Conservation (phyloP, 78 protist genomes). For the Protostelium mycophagum region DNA sequence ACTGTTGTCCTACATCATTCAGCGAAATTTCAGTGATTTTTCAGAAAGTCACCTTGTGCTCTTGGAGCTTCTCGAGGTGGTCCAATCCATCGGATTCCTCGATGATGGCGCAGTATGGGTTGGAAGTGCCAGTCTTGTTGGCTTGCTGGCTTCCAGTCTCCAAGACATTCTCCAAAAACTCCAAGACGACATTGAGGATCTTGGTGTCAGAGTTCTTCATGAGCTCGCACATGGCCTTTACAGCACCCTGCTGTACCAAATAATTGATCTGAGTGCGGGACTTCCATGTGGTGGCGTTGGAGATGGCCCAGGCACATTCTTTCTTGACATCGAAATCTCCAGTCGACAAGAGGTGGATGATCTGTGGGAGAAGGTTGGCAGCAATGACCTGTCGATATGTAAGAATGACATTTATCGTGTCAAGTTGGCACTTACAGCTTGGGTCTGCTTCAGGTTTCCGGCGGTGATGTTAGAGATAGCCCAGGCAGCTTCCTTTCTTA, state of each 20-base stretch:
- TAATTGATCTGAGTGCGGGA: conserved; percentile 47
- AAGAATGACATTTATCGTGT: neutral
- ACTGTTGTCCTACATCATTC: neutral
- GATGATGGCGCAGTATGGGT: conserved; percentile 38
- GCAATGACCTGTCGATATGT: conserved; percentile 37
- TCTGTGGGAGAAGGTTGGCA: conserved; percentile 37
- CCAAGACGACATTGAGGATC: conserved; percentile 26
- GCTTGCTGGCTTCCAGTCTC: conserved; percentile 5
- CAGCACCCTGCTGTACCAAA: conserved; percentile 57
- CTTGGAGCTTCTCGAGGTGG: conserved; percentile 10
- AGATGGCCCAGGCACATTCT: conserved; percentile 98
- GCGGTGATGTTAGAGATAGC: conserved; percentile 94
- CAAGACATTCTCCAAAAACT: conserved; percentile 52
- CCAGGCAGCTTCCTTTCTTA: conserved; percentile 96
- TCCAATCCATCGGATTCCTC: conserved; percentile 16
- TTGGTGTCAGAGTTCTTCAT: conserved; percentile 46
- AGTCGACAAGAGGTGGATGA: conserved; percentile 47
- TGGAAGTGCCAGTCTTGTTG: conserved; percentile 29
- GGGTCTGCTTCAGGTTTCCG: conserved; percentile 87
- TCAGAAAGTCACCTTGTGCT: neutral
- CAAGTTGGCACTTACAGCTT: conserved; percentile 34
- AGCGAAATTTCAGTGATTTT: neutral
- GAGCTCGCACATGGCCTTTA: conserved; percentile 53
- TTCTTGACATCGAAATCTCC: conserved; percentile 75
- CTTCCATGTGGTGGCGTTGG: conserved; percentile 90